Evolutionary conservation across 2,329 filamentous ascomycete species (phyloP).

Genomic region (Rhynchosporium graminicola): DNA sequence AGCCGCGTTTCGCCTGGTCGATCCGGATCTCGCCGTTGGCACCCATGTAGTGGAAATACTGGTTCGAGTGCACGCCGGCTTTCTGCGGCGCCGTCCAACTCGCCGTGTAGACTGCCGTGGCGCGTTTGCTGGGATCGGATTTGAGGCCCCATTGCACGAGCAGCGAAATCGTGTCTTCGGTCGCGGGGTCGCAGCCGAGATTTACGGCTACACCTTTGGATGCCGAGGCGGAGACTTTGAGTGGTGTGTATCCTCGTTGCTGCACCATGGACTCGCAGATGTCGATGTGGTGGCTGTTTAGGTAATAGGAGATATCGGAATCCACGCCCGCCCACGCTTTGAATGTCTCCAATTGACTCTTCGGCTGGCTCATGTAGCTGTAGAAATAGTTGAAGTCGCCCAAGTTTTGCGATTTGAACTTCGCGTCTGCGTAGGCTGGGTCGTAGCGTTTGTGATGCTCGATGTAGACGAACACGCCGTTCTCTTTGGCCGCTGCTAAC

Average conservation of each 20-base stretch:
- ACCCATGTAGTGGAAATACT: constrained; percentile 95
- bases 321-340: constrained; percentile 69
- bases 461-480: constrained; percentile 86
- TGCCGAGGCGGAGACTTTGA: constrained; percentile 75
- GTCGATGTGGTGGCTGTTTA: constrained; percentile 94
- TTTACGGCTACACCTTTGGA: constrained; percentile 76
- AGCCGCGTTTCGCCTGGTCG: constrained; percentile 91
- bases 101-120: constrained; percentile 88
- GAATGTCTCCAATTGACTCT: constrained; percentile 39
- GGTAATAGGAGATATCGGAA: constrained; percentile 92
- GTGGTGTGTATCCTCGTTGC: constrained; percentile 68
- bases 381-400: constrained; percentile 99
- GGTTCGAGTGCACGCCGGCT: constrained; percentile 93
- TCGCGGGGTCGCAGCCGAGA: constrained; percentile 76
- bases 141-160: constrained; percentile 85
- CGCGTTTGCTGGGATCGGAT: constrained; percentile 66
- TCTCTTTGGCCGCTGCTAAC: constrained; percentile 67
- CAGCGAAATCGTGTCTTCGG: constrained; percentile 91
- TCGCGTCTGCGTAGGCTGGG: constrained; percentile 87
- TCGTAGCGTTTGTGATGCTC: constrained; percentile 98
- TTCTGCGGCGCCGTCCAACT: constrained; percentile 93
- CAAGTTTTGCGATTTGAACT: constrained; percentile 71
- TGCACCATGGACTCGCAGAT: constrained; percentile 91
- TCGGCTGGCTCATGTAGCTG: constrained; percentile 60
- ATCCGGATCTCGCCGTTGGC: constrained; percentile 81